Percentiles rank a stretch among this genome's conserved stretches.
Evolutionary conservation across 108 stramenopile species (phyloP).

Genomic region (Cyclostephanos tholiformis): DNA sequence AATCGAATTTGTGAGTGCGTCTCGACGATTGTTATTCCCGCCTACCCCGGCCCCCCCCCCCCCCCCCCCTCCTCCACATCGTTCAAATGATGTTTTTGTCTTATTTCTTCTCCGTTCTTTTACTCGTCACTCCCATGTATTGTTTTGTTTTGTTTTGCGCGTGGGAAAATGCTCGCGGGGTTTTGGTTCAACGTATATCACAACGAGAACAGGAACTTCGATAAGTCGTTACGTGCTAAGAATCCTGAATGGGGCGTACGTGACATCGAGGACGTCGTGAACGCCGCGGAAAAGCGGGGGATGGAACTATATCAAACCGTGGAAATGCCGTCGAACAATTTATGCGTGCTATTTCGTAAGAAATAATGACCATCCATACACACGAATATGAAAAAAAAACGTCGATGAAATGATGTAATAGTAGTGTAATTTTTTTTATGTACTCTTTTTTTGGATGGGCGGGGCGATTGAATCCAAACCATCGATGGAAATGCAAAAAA

Average conservation of each 20-base stretch:
- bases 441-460: too few relatives aligned
- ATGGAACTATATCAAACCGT: constrained; percentile 56
- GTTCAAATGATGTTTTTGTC: too few relatives aligned
- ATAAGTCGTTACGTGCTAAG: constrained; percentile 54
- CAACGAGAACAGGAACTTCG: constrained; percentile 73
- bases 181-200: background rate
- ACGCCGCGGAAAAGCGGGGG: constrained; percentile 57
- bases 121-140: too few relatives aligned
- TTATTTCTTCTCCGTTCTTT: too few relatives aligned
- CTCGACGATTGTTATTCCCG: background rate
- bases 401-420: too few relatives aligned
- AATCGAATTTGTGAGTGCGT: constrained; percentile 76
- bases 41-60: background rate
- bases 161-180: background rate
- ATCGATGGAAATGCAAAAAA: too few relatives aligned
- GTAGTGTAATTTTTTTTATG: too few relatives aligned
- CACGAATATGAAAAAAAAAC: too few relatives aligned
- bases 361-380: constrained; percentile 3
- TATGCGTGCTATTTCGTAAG: constrained; percentile 69
- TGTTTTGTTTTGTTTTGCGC: background rate
- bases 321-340: constrained; percentile 90
- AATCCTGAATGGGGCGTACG: constrained; percentile 73
- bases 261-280: constrained; percentile 69
- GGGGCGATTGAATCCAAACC: too few relatives aligned
- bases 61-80: background rate